These are phyloP conservation scores for Inga oerstediana DNA, from an alignment of 306 rosid species.

Conservation along the genomic window DNA sequence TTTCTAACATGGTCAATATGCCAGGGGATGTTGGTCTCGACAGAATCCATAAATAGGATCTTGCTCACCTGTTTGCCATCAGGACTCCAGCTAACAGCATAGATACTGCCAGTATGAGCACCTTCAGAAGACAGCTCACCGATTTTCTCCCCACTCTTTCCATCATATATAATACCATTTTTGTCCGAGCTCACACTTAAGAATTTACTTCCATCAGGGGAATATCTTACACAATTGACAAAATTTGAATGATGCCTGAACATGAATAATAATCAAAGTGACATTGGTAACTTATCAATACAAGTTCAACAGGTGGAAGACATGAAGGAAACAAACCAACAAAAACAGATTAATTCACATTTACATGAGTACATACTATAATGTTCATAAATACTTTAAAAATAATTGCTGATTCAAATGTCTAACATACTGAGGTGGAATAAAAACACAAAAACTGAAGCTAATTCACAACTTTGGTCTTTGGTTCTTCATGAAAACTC, in stretches of 20 bases:
- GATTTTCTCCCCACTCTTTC: constrained; percentile 80
- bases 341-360: constrained; percentile 16
- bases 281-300: constrained; percentile 5
- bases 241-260: constrained; percentile 96
- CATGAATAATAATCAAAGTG: constrained; percentile 33
- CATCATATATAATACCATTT: constrained; percentile 80
- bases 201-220: constrained; percentile 93
- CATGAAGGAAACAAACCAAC: constrained; percentile 19
- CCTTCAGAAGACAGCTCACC: constrained; percentile 90
- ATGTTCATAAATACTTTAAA: background rate
- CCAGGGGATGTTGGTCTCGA: background rate
- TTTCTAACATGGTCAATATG: background rate
- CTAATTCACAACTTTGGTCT: background rate
- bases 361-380: background rate
- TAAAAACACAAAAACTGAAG: background rate
- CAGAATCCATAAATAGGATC: constrained; percentile 3
- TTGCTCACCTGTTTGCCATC: constrained; percentile 84
- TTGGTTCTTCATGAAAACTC: background rate
- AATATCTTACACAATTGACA: constrained; percentile 87
- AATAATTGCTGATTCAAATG: background rate
- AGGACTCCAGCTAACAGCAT: constrained; percentile 95
- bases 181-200: constrained; percentile 89
- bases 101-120: constrained; percentile 91
- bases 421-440: background rate
- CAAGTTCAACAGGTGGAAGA: background rate